Conservation (phyloP, 306 rosid species). For the Cicer chorassanicum region DNA sequence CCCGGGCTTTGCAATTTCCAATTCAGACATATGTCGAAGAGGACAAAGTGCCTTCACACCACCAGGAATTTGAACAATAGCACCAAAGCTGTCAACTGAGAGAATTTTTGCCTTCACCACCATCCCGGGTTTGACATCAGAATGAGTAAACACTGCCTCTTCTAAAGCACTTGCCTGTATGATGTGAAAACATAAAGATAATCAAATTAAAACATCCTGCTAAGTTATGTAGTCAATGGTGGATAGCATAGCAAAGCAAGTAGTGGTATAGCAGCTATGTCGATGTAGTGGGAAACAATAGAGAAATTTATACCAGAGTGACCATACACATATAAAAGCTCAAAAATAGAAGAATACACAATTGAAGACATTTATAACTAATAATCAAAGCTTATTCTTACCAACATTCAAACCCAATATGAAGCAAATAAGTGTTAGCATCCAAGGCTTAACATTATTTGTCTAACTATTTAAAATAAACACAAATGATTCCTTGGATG, state of each 20-base stretch:
- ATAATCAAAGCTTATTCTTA: neutral
- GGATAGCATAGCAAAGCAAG: neutral
- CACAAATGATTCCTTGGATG: neutral
- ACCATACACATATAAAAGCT: neutral
- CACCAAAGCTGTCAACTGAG: conserved; percentile 85
- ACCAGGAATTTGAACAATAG: conserved; percentile 94
- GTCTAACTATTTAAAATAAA: neutral
- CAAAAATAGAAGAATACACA: neutral
- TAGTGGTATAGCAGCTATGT: neutral
- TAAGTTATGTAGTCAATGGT: neutral
- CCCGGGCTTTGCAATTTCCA: conserved; percentile 89
- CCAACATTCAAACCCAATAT: neutral
- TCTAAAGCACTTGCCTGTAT: conserved; percentile 85
- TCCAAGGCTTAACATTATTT: neutral
- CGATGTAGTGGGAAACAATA: neutral
- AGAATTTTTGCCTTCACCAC: conserved; percentile 78
- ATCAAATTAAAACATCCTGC: conserved; percentile 28
- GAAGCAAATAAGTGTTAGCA: neutral
- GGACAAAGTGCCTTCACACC: conserved; percentile 98
- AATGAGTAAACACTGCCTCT: conserved; percentile 83
- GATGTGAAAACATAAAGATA: conserved; percentile 32
- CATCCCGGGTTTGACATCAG: conserved; percentile 96
- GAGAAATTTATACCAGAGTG: neutral
- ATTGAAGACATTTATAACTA: neutral
- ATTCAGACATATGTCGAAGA: conserved; percentile 91